Percentiles rank a stretch among this genome's conserved stretches.
Conservation (phyloP, 805 yeast genomes). For the Peterozyma toletana region DNA sequence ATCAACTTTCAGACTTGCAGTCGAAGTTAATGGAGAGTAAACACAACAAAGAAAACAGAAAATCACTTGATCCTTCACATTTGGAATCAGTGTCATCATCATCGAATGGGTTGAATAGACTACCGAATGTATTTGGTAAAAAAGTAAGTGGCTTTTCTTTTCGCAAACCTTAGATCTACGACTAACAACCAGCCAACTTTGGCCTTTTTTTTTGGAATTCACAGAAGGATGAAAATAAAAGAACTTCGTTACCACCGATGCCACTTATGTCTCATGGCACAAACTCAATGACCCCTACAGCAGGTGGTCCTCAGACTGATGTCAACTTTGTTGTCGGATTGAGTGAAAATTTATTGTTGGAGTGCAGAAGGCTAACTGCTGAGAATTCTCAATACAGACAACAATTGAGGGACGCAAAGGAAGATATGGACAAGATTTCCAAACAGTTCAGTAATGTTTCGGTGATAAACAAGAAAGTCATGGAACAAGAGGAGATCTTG, state of each 20-base stretch:
- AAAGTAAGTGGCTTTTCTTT: not conserved
- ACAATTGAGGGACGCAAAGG: conserved; percentile 32
- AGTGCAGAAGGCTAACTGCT: conserved; percentile 64
- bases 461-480: conserved; percentile 22
- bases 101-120: not conserved
- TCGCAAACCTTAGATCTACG: not conserved
- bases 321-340: conserved; percentile 68
- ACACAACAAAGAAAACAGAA: conserved; percentile 5
- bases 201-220: not conserved
- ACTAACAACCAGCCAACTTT: not conserved
- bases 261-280: conserved; percentile 1
- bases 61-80: conserved; percentile 11
- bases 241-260: conserved; percentile 3
- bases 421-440: conserved; percentile 32
- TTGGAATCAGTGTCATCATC: not conserved
- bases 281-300: not conserved
- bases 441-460: conserved; percentile 28
- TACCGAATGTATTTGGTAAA: not conserved
- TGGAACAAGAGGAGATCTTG: conserved; percentile 35
- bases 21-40: conserved; percentile 24
- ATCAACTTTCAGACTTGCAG: conserved; percentile 36
- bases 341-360: conserved; percentile 63
- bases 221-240: not conserved
- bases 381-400: conserved; percentile 44
- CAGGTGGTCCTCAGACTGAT: conserved; percentile 37